phyloP scores from a whole-genome alignment of 306 rosid genomes.

The Oxytropis ochrocephala region DNA sequence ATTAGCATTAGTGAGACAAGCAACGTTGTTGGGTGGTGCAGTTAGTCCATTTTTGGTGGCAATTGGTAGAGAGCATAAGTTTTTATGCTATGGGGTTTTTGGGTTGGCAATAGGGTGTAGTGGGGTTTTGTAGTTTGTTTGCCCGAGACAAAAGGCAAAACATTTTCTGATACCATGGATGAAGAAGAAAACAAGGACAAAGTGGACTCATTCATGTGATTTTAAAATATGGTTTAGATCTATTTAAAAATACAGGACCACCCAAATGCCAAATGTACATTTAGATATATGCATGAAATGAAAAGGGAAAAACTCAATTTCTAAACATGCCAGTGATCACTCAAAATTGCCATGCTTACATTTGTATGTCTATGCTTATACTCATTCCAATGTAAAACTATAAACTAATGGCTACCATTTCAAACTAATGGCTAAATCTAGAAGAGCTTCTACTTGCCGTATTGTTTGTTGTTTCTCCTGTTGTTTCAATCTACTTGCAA shows the following conservation, averaged over 20 bases:
- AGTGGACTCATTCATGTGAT: no score
- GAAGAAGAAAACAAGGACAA: neutral
- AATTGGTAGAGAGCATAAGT: neutral
- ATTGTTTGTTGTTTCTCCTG: slow-evolving; percentile 76
- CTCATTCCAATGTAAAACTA: neutral
- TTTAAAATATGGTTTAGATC: no score
- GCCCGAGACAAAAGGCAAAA: neutral
- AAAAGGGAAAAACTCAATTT: neutral
- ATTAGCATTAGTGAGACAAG: slow-evolving; percentile 3
- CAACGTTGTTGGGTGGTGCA: neutral
- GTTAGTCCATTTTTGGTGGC: neutral
- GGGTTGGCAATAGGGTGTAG: neutral
- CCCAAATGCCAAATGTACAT: neutral
- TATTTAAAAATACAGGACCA: neutral
- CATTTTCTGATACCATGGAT: slow-evolving; percentile 5
- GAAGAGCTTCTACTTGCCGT: slow-evolving; percentile 64
- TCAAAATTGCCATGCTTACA: neutral
- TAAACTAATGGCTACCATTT: slow-evolving; percentile 41
- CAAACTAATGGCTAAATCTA: slow-evolving; percentile 70
- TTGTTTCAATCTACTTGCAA: slow-evolving; percentile 75
- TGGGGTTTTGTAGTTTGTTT: neutral
- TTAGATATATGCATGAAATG: neutral
- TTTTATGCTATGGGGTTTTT: neutral
- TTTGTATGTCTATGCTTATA: neutral
- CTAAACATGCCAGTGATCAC: neutral